Evolutionary conservation across 2,329 filamentous ascomycete genomes (phyloP).

Genomic region (Talaromyces pinophilus): DNA sequence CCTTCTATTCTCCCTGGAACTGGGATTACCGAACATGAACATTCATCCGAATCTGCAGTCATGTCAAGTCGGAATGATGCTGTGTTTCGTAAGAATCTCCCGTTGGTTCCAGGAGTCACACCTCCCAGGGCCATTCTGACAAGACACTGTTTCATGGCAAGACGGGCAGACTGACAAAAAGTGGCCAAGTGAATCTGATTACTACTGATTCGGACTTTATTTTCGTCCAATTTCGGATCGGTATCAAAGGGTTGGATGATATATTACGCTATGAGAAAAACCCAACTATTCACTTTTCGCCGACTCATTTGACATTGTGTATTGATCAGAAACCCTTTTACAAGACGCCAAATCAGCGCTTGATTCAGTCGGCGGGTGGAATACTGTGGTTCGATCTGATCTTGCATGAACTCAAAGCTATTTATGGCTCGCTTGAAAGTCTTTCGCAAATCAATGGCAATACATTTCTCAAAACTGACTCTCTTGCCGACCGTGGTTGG

Average conservation of each 20-base stretch:
- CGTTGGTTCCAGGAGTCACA: too few relatives aligned
- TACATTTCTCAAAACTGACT: background rate
- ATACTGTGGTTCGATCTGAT: background rate
- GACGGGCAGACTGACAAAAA: background rate
- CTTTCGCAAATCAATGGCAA: background rate
- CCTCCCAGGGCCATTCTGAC: too few relatives aligned
- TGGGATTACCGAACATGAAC: too few relatives aligned
- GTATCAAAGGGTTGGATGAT: background rate
- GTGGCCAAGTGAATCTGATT: background rate
- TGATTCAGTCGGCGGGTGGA: background rate
- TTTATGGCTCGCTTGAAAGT: background rate
- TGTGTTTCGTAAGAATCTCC: too few relatives aligned
- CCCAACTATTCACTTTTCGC: background rate
- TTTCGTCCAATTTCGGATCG: background rate
- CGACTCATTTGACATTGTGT: background rate
- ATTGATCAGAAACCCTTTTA: background rate
- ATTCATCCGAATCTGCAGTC: too few relatives aligned
- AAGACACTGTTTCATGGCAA: background rate
- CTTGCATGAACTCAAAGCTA: background rate
- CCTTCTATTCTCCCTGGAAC: too few relatives aligned
- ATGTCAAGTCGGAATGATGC: too few relatives aligned
- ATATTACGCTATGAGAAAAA: background rate
- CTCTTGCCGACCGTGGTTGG: too few relatives aligned
- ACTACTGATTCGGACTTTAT: too few relatives aligned
- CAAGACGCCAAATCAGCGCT: background rate